A percentile compares a stretch with the other conserved stretches of the same genome.
phyloP scores from a whole-genome alignment of 1,284 basidiomycete genomes.

The Volvariella volvacea region DNA sequence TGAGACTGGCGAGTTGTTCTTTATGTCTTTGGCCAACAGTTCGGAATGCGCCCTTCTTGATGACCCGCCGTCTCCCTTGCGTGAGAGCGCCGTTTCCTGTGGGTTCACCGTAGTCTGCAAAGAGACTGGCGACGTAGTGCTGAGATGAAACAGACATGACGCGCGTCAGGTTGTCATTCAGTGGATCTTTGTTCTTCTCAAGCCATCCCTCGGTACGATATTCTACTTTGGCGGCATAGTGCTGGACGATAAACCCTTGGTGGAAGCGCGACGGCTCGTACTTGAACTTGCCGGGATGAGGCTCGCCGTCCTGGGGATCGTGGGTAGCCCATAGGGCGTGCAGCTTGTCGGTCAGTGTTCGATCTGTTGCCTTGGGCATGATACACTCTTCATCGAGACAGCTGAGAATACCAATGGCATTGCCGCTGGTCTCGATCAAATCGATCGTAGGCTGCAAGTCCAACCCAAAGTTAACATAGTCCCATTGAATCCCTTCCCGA shows the following conservation, averaged over 20 bases:
- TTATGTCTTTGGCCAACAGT: slow-evolving; percentile 96
- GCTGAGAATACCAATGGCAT: slow-evolving; percentile 85
- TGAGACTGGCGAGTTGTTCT: slow-evolving; percentile 90
- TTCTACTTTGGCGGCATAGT: slow-evolving; percentile 97
- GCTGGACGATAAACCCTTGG: slow-evolving; percentile 92
- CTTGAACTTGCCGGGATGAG: slow-evolving; percentile 74
- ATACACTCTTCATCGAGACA: slow-evolving; percentile 98
- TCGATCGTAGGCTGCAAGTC: slow-evolving; percentile 99
- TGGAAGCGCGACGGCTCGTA: slow-evolving; percentile 87
- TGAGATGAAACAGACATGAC: slow-evolving; percentile 84
- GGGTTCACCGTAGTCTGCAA: slow-evolving; percentile 73
- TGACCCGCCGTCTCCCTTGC: slow-evolving; percentile 66
- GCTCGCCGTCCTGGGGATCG: slow-evolving; percentile 45
- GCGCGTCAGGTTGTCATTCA: slow-evolving; percentile 94
- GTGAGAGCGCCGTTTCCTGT: slow-evolving; percentile 32
- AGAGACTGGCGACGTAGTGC: slow-evolving; percentile 77
- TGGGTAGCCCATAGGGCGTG: slow-evolving; percentile 61
- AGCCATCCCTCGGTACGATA: slow-evolving; percentile 97
- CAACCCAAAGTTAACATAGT: slow-evolving; percentile 97
- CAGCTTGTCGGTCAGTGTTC: slow-evolving; percentile 93
- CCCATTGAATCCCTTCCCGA: slow-evolving; percentile 96
- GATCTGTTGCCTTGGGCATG: slow-evolving; percentile 97
- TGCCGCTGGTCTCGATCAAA: slow-evolving; percentile 82
- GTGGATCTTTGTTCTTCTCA: slow-evolving; percentile 99
- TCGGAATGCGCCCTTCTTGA: slow-evolving; percentile 96